Percentiles rank a stretch among this genome's conserved stretches.
These are phyloP conservation scores for Phanerochaete carnosa DNA, from an alignment of 768 basidiomycete species.

Conservation along the genomic window DNA sequence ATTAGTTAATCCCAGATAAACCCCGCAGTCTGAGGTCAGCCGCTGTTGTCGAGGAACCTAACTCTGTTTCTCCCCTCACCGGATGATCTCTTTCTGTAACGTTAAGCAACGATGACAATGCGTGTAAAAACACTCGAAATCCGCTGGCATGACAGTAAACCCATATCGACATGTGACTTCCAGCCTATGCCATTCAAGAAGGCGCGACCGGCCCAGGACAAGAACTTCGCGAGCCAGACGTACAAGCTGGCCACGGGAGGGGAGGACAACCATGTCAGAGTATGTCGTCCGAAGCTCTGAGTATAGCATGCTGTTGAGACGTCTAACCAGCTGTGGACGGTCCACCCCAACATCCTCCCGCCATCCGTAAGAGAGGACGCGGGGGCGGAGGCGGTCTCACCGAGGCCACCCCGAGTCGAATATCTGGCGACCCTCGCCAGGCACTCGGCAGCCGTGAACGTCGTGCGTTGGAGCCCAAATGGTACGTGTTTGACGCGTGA, in stretches of 20 bases:
- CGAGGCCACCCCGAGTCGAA: constrained; percentile 83
- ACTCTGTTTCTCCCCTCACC: neutral
- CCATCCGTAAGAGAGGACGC: constrained; percentile 47
- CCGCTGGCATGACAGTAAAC: constrained; percentile 94
- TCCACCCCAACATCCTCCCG: constrained; percentile 85
- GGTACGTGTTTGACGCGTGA: constrained; percentile 45
- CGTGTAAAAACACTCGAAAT: constrained; percentile 90
- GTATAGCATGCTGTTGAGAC: neutral
- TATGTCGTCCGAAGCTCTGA: constrained; percentile 41
- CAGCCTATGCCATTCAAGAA: constrained; percentile 83
- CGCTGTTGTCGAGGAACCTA: neutral
- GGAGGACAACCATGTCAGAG: constrained; percentile 95
- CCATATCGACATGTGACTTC: constrained; percentile 96
- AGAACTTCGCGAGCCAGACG: constrained; percentile 61
- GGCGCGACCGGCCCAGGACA: constrained; percentile 61
- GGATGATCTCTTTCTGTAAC: neutral
- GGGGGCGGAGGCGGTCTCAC: constrained; percentile 30
- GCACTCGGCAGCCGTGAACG: constrained; percentile 94
- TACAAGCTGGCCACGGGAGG: constrained; percentile 94
- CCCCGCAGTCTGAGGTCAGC: neutral
- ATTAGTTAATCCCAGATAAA: neutral
- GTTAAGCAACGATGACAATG: constrained; percentile 40
- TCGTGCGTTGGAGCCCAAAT: constrained; percentile 93
- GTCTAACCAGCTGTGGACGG: constrained; percentile 80
- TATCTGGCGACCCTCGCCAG: constrained; percentile 92